Conservation (phyloP, 352 stramenopile genomes). For the Globisporangium splendens region DNA sequence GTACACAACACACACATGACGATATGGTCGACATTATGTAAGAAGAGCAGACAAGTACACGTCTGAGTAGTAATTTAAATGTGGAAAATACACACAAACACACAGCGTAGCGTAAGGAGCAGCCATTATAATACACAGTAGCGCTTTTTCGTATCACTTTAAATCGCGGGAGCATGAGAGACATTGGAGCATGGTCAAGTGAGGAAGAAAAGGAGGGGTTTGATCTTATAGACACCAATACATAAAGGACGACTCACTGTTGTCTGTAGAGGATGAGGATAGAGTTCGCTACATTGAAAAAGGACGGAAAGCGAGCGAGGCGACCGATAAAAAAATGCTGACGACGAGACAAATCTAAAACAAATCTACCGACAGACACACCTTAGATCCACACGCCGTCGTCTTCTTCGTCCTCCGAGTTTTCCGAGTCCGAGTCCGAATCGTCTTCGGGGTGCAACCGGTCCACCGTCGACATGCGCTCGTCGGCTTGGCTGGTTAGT, state of each 20-base stretch:
- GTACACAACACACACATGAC: not conserved
- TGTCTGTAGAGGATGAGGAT: not conserved
- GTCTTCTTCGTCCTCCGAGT: conserved; percentile 61
- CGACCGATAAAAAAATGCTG: not conserved
- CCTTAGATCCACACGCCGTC: conserved; percentile 87
- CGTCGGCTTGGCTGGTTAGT: conserved; percentile 82
- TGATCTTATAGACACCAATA: conserved; percentile 1
- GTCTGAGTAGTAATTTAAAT: conserved; percentile 2
- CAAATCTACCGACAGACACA: conserved; percentile 17
- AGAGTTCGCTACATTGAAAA: conserved; percentile 4
- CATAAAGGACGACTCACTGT: not conserved
- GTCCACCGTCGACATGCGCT: conserved; percentile 85
- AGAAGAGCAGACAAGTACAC: not conserved
- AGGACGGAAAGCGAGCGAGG: conserved; percentile 7
- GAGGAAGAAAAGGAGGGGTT: not conserved
- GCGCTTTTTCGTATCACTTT: not conserved
- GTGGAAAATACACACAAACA: not conserved
- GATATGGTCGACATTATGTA: not conserved
- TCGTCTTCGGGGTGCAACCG: conserved; percentile 72
- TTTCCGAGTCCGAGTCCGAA: conserved; percentile 74
- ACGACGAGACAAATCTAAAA: conserved; percentile 14
- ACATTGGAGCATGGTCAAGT: not conserved
- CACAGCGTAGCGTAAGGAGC: not conserved
- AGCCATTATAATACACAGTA: not conserved
- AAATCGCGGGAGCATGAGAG: not conserved